Conservation (phyloP, 2,329 filamentous ascomycete genomes). For the Colletotrichum sp. region DNA sequence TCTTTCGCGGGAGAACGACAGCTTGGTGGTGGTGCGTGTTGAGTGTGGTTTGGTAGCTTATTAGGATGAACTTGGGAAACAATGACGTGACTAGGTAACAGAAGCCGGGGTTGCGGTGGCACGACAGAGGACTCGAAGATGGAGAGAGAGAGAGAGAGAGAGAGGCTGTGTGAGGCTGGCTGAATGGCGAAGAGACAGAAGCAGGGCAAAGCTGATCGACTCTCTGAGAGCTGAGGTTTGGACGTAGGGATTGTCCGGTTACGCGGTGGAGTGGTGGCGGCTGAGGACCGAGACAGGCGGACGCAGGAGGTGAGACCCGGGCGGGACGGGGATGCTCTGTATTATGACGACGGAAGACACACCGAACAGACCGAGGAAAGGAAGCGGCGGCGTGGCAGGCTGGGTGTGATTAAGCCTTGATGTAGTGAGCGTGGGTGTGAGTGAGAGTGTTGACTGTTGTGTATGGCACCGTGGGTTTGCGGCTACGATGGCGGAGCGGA, state of each 20-base stretch:
- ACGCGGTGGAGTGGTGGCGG: conserved; percentile 7
- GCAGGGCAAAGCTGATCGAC: neutral
- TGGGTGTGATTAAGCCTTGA: neutral
- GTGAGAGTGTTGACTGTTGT: neutral
- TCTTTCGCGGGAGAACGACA: neutral
- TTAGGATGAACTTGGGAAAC: neutral
- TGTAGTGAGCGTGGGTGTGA: neutral
- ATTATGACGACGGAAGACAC: conserved; percentile 7
- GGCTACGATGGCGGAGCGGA: neutral
- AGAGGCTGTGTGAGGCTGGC: neutral
- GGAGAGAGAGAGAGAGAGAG: neutral
- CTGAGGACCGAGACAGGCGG: conserved; percentile 14
- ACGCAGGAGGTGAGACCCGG: neutral
- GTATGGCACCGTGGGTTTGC: neutral
- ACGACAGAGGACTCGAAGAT: neutral
- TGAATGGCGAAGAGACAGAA: neutral
- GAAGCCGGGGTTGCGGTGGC: neutral
- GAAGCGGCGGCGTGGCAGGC: neutral
- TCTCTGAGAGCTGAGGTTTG: neutral
- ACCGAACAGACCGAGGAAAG: conserved; percentile 5
- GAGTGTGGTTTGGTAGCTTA: neutral
- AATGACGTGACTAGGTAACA: neutral
- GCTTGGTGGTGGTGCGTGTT: neutral
- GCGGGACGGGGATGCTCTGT: neutral
- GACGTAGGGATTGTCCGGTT: neutral